A percentile compares a stretch with the other conserved stretches of the same genome.
Conservation (phyloP, 768 basidiomycete genomes). For the Boletus vinaceobasis region DNA sequence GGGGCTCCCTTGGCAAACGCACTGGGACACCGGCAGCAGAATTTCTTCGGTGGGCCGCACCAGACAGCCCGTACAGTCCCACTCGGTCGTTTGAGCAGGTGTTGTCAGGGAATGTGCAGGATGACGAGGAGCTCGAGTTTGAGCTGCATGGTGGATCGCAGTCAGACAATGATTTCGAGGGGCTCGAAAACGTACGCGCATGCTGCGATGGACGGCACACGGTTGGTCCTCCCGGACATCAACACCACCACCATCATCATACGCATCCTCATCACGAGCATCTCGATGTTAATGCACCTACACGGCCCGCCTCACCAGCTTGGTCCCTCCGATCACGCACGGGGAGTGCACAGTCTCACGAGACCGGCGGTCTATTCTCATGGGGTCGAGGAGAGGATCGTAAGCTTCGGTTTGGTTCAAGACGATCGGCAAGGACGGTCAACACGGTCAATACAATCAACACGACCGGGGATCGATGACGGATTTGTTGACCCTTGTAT, state of each 20-base stretch:
- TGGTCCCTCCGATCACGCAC: constrained; percentile 84
- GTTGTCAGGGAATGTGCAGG: constrained; percentile 28
- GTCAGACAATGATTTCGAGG: constrained; percentile 83
- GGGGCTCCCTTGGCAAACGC: constrained; percentile 78
- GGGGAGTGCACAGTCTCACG: constrained; percentile 70
- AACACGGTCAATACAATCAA: constrained; percentile 20
- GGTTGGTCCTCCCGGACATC: constrained; percentile 60
- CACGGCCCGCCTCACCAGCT: constrained; percentile 72
- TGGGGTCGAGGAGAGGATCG: constrained; percentile 62
- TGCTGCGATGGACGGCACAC: constrained; percentile 88
- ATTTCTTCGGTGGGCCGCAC: constrained; percentile 76
- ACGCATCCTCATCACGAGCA: constrained; percentile 52
- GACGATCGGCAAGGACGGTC: constrained; percentile 48
- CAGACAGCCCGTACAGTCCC: constrained; percentile 77
- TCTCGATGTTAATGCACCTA: constrained; percentile 46
- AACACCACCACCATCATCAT: constrained; percentile 59
- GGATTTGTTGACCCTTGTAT: not conserved
- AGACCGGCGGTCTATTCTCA: constrained; percentile 66
- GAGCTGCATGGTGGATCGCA: constrained; percentile 73
- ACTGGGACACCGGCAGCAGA: constrained; percentile 90
- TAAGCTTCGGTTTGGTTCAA: constrained; percentile 72
- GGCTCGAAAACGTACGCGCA: constrained; percentile 91
- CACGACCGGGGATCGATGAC: constrained; percentile 24
- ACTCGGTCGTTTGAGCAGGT: constrained; percentile 64
- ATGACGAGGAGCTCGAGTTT: constrained; percentile 73